phyloP scores from a whole-genome alignment of 1,139 yeast genomes.

The Geotrichum reessii region DNA sequence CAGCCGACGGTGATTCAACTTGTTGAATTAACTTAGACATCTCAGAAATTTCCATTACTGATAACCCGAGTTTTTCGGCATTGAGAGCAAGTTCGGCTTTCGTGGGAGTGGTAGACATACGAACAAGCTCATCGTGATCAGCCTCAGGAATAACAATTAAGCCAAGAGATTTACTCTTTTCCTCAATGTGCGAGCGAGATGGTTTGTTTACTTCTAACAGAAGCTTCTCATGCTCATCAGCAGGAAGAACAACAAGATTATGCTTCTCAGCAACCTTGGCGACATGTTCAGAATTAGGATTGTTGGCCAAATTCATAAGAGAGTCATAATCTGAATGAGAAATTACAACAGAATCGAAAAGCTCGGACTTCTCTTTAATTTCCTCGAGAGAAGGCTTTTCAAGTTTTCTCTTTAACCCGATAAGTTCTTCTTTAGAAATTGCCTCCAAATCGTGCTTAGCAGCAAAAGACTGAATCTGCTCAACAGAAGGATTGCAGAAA shows the following conservation, averaged over 20 bases:
- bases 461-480: constrained; percentile 25
- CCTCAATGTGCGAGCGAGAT: constrained; percentile 36
- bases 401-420: constrained; percentile 22
- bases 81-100: constrained; percentile 36
- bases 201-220: constrained; percentile 35
- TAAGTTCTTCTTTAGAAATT: constrained; percentile 27
- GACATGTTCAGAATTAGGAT: constrained; percentile 19
- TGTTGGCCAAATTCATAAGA: constrained; percentile 9
- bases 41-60: constrained; percentile 10
- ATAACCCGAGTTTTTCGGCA: constrained; percentile 32
- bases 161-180: constrained; percentile 31
- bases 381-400: constrained; percentile 32
- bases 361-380: constrained; percentile 19
- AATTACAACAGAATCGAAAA: constrained; percentile 12
- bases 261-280: constrained; percentile 4
- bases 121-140: constrained; percentile 12
- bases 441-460: constrained; percentile 27
- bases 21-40: constrained; percentile 13
- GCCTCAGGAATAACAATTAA: constrained; percentile 11
- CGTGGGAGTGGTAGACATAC: constrained; percentile 38
- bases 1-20: constrained; percentile 3
- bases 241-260: constrained; percentile 22
- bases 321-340: constrained; percentile 12
- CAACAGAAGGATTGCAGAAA: constrained; percentile 11
- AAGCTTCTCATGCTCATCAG: constrained; percentile 32